Base-by-base conservation (phyloP, 306 rosid genomes). In the Myrica gale region DNA sequence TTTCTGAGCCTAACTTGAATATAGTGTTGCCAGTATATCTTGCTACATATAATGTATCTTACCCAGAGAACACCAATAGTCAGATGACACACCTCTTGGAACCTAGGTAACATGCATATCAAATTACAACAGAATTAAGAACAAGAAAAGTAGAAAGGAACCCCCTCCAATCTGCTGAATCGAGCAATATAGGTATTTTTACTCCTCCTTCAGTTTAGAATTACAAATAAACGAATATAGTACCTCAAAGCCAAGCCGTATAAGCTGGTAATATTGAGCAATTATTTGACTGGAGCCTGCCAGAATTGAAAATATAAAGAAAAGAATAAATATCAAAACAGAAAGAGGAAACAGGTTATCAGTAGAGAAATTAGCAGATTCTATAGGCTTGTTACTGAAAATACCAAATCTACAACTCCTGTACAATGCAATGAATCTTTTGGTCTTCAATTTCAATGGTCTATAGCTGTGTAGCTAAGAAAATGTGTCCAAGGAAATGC, bases 221-320 rank as follows among this genome's bases (percentile, higher is more conserved):
- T 3, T 57, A 23, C 6, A 17, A 5, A 65, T 15, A 15, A 20
- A 65, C n/a, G 12, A 12, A 37, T 39, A 62, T 55, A 1, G 62
- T 82, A 84, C 88, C 90, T 84, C 86, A 62, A 87, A 84, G 4
- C 90, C 90, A 32, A 87, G 80, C 61, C 90, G 69, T 74, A 87
- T 79, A 53, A 87, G 76, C 70, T 84, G 90, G 76, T 87, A 87
- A 74, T 87, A 87, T 73, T 87, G 90, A 53, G 86, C 90, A 60
- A 87, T 87, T 42, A 87, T 87, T 68, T 87, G 90, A 68, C 90
- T 84, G 19, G 88, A 87, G 13, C 90, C 90, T 87, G 90, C 74
- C 52, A 71, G 37, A 41, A 55, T 52, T 65, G 69, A 42, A 65
- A 16, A 16, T 65, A 23, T 65, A 32, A 17, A n/a, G 13, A 41